phyloP scores from a whole-genome alignment of 2,329 filamentous ascomycete species.

The Fusarium penzigii region DNA sequence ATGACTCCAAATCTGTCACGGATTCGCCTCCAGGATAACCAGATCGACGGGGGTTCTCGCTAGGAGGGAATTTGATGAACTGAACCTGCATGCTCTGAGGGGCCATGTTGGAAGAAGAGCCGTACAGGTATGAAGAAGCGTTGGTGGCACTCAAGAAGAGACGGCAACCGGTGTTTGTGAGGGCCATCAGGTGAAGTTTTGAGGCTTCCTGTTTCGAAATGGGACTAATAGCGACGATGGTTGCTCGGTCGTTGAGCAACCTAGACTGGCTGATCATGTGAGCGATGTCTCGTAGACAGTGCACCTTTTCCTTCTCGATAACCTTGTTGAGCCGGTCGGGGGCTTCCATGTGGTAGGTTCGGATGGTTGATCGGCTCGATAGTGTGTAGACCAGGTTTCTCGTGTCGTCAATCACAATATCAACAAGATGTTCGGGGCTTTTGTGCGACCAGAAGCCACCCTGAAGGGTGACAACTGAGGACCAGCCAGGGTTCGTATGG shows the following conservation, averaged over 20 bases:
- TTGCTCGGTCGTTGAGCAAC: constrained; percentile 68
- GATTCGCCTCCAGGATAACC: constrained; percentile 39
- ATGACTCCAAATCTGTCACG: constrained; percentile 49
- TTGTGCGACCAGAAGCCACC: constrained; percentile 52
- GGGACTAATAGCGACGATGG: constrained; percentile 81
- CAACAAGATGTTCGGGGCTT: constrained; percentile 64
- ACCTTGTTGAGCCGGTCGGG: constrained; percentile 61
- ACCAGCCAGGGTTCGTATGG: constrained; percentile 76
- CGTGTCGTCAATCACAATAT: constrained; percentile 87
- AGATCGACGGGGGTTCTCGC: constrained; percentile 31
- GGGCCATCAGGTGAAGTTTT: constrained; percentile 85
- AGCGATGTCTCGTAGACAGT: constrained; percentile 71
- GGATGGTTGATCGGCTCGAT: constrained; percentile 83
- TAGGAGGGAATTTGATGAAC: constrained; percentile 90
- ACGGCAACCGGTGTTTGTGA: constrained; percentile 86
- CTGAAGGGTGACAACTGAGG: constrained; percentile 58
- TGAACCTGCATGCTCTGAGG: constrained; percentile 98
- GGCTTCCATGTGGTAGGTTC: constrained; percentile 83
- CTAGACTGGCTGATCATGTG: constrained; percentile 80
- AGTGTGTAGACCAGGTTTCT: constrained; percentile 88
- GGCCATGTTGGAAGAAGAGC: constrained; percentile 60
- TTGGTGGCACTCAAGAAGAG: constrained; percentile 90
- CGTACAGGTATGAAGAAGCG: constrained; percentile 66
- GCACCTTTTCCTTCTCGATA: constrained; percentile 64
- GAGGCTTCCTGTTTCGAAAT: constrained; percentile 78